Conservation (phyloP, 1,284 basidiomycete species). For the Inonotus hispidus region DNA sequence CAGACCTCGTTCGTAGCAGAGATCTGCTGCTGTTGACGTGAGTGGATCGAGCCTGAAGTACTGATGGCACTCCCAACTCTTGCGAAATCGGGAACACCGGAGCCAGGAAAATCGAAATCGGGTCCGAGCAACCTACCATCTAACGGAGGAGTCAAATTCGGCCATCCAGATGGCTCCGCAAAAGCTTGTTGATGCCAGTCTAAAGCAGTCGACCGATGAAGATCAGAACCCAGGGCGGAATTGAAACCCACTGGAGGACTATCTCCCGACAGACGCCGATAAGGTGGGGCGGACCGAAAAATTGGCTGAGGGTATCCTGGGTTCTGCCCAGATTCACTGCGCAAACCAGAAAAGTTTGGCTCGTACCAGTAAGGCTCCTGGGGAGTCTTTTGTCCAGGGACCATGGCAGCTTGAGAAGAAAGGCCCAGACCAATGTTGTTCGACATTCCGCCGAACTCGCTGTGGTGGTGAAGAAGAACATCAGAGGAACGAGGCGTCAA, state of each 20-base stretch:
- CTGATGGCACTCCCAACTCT: not conserved
- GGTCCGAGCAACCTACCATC: conserved; percentile 3
- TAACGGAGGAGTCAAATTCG: conserved; percentile 8
- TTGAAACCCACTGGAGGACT: conserved; percentile 1
- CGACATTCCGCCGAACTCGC: conserved; percentile 37
- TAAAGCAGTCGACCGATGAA: not conserved
- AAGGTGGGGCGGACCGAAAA: not conserved
- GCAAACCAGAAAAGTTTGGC: not conserved
- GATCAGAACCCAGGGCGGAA: not conserved
- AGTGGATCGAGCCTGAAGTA: not conserved
- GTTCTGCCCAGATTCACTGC: not conserved
- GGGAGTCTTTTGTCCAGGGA: conserved; percentile 4
- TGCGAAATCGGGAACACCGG: not conserved
- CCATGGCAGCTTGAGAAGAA: conserved; percentile 2
- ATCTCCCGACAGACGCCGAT: conserved; percentile 1
- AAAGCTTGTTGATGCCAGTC: conserved; percentile 11
- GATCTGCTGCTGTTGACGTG: conserved; percentile 5
- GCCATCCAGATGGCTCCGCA: conserved; percentile 9
- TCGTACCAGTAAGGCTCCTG: conserved; percentile 13
- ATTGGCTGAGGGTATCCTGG: not conserved
- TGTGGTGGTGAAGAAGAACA: conserved; percentile 44
- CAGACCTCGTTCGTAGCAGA: conserved; percentile 2
- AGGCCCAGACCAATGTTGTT: conserved; percentile 23
- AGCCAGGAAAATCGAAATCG: conserved; percentile 13
- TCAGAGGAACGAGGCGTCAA: conserved; percentile 48